phyloP scores from a whole-genome alignment of 1,139 yeast genomes.

The Taphrina betulina region DNA sequence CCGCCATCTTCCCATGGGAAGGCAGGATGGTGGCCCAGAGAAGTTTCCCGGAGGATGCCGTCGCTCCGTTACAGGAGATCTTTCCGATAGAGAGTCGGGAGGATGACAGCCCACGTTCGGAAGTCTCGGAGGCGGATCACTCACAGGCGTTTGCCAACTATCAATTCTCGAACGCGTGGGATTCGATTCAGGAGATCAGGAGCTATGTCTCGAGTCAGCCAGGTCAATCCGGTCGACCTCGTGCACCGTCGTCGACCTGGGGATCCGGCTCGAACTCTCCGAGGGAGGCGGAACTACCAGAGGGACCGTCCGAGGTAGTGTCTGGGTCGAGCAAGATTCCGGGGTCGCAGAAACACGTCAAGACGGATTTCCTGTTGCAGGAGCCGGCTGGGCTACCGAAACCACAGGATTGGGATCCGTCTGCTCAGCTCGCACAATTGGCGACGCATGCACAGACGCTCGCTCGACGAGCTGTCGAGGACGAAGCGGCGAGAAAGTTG shows the following conservation, averaged over 20 bases:
- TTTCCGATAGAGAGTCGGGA: slow-evolving; percentile 8
- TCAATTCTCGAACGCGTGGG: slow-evolving; percentile 29
- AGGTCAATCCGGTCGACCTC: slow-evolving; percentile 16
- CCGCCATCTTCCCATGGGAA: slow-evolving; percentile 33
- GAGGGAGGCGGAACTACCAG: slow-evolving; percentile 23
- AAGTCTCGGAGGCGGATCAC: neutral
- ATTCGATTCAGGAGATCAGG: slow-evolving; percentile 17
- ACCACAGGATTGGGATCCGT: slow-evolving; percentile 31
- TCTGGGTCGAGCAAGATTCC: slow-evolving; percentile 9
- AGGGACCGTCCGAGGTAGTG: slow-evolving; percentile 4
- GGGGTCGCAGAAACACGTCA: slow-evolving; percentile 9
- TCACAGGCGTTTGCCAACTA: slow-evolving; percentile 4
- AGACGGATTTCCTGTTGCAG: slow-evolving; percentile 21
- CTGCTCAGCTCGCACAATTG: slow-evolving; percentile 18
- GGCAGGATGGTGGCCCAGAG: slow-evolving; percentile 17
- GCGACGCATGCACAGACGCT: slow-evolving; percentile 17
- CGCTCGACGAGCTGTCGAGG: slow-evolving; percentile 3
- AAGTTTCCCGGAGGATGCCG: slow-evolving; percentile 31
- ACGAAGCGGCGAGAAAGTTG: too few relatives aligned
- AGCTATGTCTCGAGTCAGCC: slow-evolving; percentile 21
- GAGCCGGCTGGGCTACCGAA: slow-evolving; percentile 17
- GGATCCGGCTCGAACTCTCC: slow-evolving; percentile 26
- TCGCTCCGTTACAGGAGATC: slow-evolving; percentile 28
- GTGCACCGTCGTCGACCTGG: slow-evolving; percentile 23
- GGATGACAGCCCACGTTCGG: slow-evolving; percentile 7